A percentile compares a stretch with the other conserved stretches of the same genome.
Conservation (phyloP, 345 rosid species). For the Salix arbutifolia region DNA sequence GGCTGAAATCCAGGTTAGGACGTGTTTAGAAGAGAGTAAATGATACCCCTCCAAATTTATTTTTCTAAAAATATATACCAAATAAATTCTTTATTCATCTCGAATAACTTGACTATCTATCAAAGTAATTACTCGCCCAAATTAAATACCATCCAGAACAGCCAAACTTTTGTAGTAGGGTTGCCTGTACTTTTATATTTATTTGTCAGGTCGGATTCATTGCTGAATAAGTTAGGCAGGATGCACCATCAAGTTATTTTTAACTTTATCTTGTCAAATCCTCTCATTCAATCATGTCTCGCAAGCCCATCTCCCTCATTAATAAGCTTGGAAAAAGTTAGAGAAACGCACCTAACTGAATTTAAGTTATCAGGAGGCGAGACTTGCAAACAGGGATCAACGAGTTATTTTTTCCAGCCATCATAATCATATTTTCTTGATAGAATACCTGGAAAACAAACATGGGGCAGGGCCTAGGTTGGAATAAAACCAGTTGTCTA, state of each 20-base stretch:
- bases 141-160: too few species aligned
- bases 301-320: background rate
- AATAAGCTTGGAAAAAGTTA: background rate
- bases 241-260: background rate
- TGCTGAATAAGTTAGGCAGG: background rate
- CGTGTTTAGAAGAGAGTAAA: too few species aligned
- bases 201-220: background rate
- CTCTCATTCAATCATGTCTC: background rate
- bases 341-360: background rate
- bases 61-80: too few species aligned
- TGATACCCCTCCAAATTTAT: too few species aligned
- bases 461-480: background rate
- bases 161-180: background rate
- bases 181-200: background rate
- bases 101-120: too few species aligned
- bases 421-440: background rate
- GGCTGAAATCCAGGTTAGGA: too few species aligned
- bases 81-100: too few species aligned
- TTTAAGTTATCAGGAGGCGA: background rate
- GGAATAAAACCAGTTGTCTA: background rate
- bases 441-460: background rate
- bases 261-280: background rate
- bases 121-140: too few species aligned
- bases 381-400: background rate
- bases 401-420: background rate